Conservation (phyloP, 768 basidiomycete genomes). For the Megacollybia marginata region DNA sequence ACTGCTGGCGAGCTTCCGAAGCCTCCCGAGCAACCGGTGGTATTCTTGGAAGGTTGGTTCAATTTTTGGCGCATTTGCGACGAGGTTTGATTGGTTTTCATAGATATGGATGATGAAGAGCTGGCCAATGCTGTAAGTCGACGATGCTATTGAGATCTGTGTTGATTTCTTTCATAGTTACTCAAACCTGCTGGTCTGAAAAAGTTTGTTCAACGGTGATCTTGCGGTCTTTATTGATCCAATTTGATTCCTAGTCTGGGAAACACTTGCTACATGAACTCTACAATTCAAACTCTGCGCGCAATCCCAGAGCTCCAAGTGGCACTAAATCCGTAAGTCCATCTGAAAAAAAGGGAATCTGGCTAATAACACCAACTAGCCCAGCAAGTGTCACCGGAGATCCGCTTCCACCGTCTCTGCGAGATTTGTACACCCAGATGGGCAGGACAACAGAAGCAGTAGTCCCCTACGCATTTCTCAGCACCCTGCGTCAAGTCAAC, state of each 20-base stretch:
- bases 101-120: slow-evolving; percentile 81
- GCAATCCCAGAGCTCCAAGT: slow-evolving; percentile 83
- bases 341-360: not conserved
- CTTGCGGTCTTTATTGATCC: not conserved
- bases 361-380: not conserved
- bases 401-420: slow-evolving; percentile 45
- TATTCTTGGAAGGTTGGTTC: slow-evolving; percentile 76
- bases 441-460: slow-evolving; percentile 66
- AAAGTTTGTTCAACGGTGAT: slow-evolving; percentile 40
- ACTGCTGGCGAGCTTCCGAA: slow-evolving; percentile 89
- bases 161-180: slow-evolving; percentile 35
- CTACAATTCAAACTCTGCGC: slow-evolving; percentile 89
- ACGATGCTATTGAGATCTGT: not conserved
- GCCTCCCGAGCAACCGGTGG: slow-evolving; percentile 68
- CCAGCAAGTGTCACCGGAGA: slow-evolving; percentile 27
- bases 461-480: slow-evolving; percentile 63
- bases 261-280: slow-evolving; percentile 98
- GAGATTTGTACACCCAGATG: slow-evolving; percentile 71
- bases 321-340: slow-evolving; percentile 54
- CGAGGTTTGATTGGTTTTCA: slow-evolving; percentile 6
- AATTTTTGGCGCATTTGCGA: slow-evolving; percentile 3
- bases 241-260: slow-evolving; percentile 45
- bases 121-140: slow-evolving; percentile 69
- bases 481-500: slow-evolving; percentile 61
- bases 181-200: slow-evolving; percentile 73